Evolutionary conservation across 306 rosid genomes (phyloP), one percentile per base, ranked within the genome.

Genomic region (Vigna angularis): DNA sequence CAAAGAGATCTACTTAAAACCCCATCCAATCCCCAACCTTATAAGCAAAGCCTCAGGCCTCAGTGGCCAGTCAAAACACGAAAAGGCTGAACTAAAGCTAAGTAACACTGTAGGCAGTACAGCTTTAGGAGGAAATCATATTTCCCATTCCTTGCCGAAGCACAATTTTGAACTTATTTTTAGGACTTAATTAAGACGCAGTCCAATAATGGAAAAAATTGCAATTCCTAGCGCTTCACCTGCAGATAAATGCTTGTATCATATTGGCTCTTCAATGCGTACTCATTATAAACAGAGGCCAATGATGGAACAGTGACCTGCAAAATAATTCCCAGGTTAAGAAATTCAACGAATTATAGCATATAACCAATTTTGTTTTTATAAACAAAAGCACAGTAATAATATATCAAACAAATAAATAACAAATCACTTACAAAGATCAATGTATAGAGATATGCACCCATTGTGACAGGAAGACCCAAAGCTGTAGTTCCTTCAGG

Each of bases 231-330:
- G 45, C n/a, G 40, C 42, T 63, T 86, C 66, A 96, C 99, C 99
- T 96, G 99, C 48, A 96, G 96, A 89, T 96, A 96, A 80, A 96
- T 96, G 90, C 99, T 96, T 22, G 99, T 96, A 77, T 96, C 99
- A 80, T 91, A 96, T 83, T 96, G 99, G 82, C 99, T 96, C 87
- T 96, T 96, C 93, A 96, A 81, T 82, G 99, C 99, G 85, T 93
- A 96, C 87, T 96, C 99, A 70, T 96, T 96, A 79, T 86, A 96
- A 57, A 96, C 99, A 56, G 99, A 96, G 74, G 99, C 99, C 89
- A 96, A 36, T 10, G 99, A 96, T 48, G 99, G 99, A 81, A 96
- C 93, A 30, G 98, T 93, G 58, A 93, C 96, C 99, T 96, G 89
- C 52, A 90, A 85, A 81, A 83, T 77, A 34, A 79, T 74, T 66